phyloP scores from a whole-genome alignment of 139 green algal genomes.

The Chlamydomonas schloesseri region DNA sequence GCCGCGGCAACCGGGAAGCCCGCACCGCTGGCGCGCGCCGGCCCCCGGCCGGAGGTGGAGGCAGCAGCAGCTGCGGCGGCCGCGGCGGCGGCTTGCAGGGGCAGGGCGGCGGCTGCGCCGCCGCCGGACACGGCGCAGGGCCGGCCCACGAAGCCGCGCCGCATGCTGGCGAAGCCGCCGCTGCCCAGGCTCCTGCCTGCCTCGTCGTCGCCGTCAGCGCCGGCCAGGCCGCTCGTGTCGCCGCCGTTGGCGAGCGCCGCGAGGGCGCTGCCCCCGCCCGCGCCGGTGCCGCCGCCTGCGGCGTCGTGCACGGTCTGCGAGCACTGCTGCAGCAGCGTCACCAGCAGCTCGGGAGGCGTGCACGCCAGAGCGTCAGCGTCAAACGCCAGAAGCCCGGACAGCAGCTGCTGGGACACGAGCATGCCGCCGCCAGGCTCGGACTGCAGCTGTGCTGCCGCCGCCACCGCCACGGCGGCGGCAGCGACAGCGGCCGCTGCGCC shows the following conservation, averaged over 20 bases:
- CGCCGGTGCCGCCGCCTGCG: background rate
- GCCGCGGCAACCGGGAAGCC: background rate
- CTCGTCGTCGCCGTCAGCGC: background rate
- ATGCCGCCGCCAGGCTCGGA: constrained; percentile 29
- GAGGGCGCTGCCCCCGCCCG: background rate
- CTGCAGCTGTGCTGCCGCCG: too few species aligned
- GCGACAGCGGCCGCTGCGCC: background rate
- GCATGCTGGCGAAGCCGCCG: constrained; percentile 16
- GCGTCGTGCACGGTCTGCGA: background rate
- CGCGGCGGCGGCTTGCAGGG: background rate
- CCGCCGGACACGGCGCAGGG: constrained; percentile 1
- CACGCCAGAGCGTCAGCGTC: constrained; percentile 18
- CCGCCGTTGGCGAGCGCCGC: background rate
- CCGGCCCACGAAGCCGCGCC: constrained; percentile 23
- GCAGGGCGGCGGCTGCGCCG: too few species aligned
- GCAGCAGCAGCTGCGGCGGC: background rate
- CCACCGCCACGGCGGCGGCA: too few species aligned
- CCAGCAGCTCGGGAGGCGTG: constrained; percentile 52
- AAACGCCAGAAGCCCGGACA: constrained; percentile 24
- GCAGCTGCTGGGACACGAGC: constrained; percentile 41
- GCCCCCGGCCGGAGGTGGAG: too few species aligned
- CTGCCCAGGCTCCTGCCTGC: too few species aligned
- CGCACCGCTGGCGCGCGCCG: background rate
- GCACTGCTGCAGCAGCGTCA: constrained; percentile 40
- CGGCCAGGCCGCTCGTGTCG: background rate